A percentile compares a stretch with the other conserved stretches of the same genome.
phyloP scores from a whole-genome alignment of 163 green algal species.

The Coccomyxa subellipsoidea region DNA sequence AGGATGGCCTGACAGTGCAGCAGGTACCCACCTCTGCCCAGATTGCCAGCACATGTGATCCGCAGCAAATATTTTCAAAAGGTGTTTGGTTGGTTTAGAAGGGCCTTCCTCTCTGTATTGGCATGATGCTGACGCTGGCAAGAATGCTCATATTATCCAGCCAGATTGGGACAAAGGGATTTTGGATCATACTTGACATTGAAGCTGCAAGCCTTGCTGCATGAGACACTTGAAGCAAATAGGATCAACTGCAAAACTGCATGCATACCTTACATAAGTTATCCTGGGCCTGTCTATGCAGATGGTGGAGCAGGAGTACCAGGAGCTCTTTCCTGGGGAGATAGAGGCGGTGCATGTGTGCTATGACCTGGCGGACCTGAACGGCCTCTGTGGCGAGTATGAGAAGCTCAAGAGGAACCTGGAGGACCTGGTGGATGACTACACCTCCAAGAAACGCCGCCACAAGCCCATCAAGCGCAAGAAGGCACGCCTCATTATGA shows the following conservation, averaged over 20 bases:
- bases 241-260: too few relatives aligned
- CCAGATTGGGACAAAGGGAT: too few relatives aligned
- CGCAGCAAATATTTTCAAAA: too few relatives aligned
- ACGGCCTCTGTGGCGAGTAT: constrained; percentile 18
- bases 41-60: too few relatives aligned
- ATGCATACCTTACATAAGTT: too few relatives aligned
- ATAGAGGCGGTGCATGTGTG: constrained; percentile 17
- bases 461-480: constrained; percentile 22
- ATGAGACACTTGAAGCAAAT: too few relatives aligned
- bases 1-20: neutral
- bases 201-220: too few relatives aligned
- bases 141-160: too few relatives aligned
- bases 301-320: constrained; percentile 13
- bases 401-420: constrained; percentile 13
- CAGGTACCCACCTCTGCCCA: neutral
- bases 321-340: constrained; percentile 10
- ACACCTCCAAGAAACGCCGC: constrained; percentile 22
- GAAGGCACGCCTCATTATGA: neutral
- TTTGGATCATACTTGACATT: too few relatives aligned
- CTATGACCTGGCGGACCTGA: constrained; percentile 7
- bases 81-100: too few relatives aligned
- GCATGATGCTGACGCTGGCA: too few relatives aligned
- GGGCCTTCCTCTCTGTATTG: too few relatives aligned
- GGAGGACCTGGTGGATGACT: constrained; percentile 39
- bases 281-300: neutral